Evolutionary conservation across 176 grass and related monocot species (phyloP), one percentile per base, ranked within the genome.

Genomic region (Lolium multiflorum): DNA sequence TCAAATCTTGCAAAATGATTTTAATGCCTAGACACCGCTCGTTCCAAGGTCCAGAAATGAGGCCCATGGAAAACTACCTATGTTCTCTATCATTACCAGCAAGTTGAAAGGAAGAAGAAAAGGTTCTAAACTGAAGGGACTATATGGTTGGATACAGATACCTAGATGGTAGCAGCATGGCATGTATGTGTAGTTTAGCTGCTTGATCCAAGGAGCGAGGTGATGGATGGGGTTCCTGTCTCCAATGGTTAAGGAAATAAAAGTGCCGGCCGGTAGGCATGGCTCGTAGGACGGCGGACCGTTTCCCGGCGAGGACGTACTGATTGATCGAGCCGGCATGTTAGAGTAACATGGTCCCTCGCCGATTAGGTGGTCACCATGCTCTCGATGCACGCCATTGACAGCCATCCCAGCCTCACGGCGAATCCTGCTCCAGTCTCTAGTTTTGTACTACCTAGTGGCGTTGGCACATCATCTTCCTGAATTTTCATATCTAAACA

Each of bases 271-370:
- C 51, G 82, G 26, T 41, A 49, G 77, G 21, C 60, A 12, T n/a
- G 65, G 80, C 82, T 15, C 14, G 74, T 47, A 73, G 74, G 89
- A 58, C 77, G 74, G 24, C 73, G 13, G 79, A 86, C 48, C 84
- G 5, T 58, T 65, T 67, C 46, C 47, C 41, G 70, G 79, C 22
- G 79, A 82, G 7, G 63, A 37, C 48, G 66, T 85, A 87, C 87
- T 80, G 85, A 28, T 50, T 81, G 6, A 35, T 35, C 31, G 4
- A 5, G 65, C 67, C 39, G 74, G 80, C 89, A 80, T 87, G 89
- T 84, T 84, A 75, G 20, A 81, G 85, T 80, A 68, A 91, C 89
- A 91, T 84, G 89, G 75, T 28, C 80, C 57, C 84, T 79, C 65
- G 14, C 9, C 74, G 16, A 60, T 67, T 85, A 59, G 76, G 81